phyloP scores from a whole-genome alignment of 441 rosid species.

The Pelargonium cotyledonis region DNA sequence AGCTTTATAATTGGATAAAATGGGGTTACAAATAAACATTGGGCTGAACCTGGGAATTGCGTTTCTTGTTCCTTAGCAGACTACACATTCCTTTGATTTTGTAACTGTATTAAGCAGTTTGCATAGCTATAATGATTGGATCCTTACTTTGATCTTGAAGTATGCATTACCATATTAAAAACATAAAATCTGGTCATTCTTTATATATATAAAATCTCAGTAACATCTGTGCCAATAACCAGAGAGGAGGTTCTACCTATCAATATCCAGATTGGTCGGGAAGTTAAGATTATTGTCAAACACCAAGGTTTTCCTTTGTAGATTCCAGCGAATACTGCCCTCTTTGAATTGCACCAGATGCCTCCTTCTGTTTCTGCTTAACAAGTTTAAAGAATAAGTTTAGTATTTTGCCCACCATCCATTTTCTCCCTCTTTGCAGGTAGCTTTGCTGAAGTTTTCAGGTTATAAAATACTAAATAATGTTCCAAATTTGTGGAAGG shows the following conservation, averaged over 20 bases:
- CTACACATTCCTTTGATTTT: neutral
- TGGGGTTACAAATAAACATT: neutral
- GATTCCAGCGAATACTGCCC: neutral
- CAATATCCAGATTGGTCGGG: neutral
- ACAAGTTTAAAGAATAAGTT: conserved; percentile 2
- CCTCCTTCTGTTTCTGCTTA: neutral
- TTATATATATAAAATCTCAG: neutral
- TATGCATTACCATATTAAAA: no score
- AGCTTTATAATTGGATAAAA: neutral
- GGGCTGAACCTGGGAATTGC: neutral
- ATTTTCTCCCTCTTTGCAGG: conserved; percentile 45
- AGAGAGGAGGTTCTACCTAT: neutral
- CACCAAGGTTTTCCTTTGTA: neutral
- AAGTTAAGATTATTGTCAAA: neutral
- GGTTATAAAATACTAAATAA: conserved; percentile 78
- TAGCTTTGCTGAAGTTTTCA: conserved; percentile 87
- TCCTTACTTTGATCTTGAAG: neutral
- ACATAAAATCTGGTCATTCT: no score
- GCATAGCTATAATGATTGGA: neutral
- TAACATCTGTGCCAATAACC: neutral
- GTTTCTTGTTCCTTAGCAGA: neutral
- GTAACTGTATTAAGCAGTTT: neutral
- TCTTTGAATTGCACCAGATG: neutral
- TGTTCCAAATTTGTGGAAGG: conserved; percentile 85
- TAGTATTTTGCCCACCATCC: conserved; percentile 3